Evolutionary conservation across 116 monocot species (phyloP).

Genomic region (Trichopus zeylanicus): DNA sequence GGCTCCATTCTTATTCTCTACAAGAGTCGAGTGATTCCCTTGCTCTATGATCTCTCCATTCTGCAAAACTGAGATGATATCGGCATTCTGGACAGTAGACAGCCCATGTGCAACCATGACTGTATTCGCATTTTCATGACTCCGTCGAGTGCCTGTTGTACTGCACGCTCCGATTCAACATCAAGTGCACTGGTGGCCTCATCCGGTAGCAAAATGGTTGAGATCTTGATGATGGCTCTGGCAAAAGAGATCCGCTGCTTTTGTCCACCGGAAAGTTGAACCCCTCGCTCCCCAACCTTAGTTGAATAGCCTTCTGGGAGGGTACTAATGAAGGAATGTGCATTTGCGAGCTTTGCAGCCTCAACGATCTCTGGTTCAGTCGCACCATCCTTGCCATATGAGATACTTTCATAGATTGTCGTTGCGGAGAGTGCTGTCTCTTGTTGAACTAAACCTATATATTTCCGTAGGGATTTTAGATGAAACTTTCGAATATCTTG

Average conservation of each 20-base stretch:
- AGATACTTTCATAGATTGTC: conserved; percentile 29
- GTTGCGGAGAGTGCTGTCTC: conserved; percentile 36
- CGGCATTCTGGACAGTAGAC: not conserved
- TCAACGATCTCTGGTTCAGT: conserved; percentile 30
- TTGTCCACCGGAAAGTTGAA: conserved; percentile 33
- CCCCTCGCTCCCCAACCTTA: conserved; percentile 35
- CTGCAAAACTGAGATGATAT: not conserved
- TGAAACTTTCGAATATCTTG: conserved; percentile 25
- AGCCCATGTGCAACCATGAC: not conserved
- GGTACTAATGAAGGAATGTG: conserved; percentile 37
- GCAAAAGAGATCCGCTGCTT: too few species aligned
- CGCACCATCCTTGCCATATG: conserved; percentile 29
- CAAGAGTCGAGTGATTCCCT: conserved; percentile 18
- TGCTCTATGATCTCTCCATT: conserved; percentile 23
- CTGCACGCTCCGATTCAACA: not conserved
- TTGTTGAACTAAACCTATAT: conserved; percentile 37
- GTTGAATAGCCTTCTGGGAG: conserved; percentile 32
- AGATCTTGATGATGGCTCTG: too few species aligned
- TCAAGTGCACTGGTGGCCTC: too few species aligned
- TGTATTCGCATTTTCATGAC: not conserved
- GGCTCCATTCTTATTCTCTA: conserved; percentile 17
- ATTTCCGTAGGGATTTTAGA: conserved; percentile 22
- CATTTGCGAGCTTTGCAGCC: conserved; percentile 31
- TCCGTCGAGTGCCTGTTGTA: not conserved
- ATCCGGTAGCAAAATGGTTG: too few species aligned